phyloP scores from a whole-genome alignment of 306 rosid genomes.

The Quercus alba region DNA sequence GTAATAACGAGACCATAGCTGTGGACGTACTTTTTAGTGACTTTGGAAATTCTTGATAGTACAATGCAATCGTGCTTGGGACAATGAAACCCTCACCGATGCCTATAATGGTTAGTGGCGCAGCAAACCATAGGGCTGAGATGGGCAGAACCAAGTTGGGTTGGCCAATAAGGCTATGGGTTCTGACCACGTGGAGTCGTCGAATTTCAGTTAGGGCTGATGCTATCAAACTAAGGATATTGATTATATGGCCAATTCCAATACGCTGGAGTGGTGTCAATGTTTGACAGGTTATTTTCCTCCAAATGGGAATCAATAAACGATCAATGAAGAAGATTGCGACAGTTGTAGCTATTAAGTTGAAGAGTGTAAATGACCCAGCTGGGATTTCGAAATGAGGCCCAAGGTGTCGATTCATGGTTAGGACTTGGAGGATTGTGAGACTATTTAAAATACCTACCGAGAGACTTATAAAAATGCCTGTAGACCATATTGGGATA shows the following conservation, averaged over 20 bases:
- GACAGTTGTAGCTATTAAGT: slow-evolving; percentile 27
- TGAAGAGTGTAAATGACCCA: slow-evolving; percentile 15
- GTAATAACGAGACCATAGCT: slow-evolving; percentile 22
- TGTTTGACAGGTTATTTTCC: neutral
- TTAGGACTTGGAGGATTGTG: slow-evolving; percentile 29
- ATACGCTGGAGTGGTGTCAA: slow-evolving; percentile 21
- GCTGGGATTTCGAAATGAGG: slow-evolving; percentile 24
- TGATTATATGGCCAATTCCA: slow-evolving; percentile 20
- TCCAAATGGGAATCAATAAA: neutral
- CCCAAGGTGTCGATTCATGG: slow-evolving; percentile 27
- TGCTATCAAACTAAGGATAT: neutral
- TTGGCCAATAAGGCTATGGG: neutral
- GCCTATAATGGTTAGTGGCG: neutral
- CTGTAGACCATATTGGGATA: slow-evolving; percentile 29
- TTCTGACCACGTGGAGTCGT: slow-evolving; percentile 7
- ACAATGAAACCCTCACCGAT: slow-evolving; percentile 23
- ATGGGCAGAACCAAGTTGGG: slow-evolving; percentile 15
- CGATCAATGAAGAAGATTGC: slow-evolving; percentile 23
- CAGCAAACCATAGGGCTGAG: slow-evolving; percentile 25
- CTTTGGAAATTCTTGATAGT: slow-evolving; percentile 23
- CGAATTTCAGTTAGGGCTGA: slow-evolving; percentile 21
- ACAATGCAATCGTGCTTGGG: slow-evolving; percentile 18
- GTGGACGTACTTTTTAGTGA: slow-evolving; percentile 30
- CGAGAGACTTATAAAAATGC: slow-evolving; percentile 17
- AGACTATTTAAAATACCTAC: slow-evolving; percentile 13